A percentile compares a stretch with the other conserved stretches of the same genome.
phyloP scores from a whole-genome alignment of 2,329 filamentous ascomycete species.

The Verticillium tricorpus region DNA sequence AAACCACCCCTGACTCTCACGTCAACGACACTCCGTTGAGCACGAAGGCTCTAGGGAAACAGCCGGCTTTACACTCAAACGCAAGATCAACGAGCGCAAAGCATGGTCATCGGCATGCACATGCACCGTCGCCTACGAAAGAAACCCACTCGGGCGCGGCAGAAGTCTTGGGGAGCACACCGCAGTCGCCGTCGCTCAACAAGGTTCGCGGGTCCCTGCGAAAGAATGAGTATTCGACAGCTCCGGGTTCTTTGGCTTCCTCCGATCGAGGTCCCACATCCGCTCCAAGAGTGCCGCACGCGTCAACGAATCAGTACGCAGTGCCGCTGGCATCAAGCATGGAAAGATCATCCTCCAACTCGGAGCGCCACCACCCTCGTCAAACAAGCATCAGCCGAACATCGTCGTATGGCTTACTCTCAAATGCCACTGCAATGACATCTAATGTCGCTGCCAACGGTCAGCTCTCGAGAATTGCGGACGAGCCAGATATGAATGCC shows the following conservation, averaged over 20 bases:
- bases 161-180: not conserved
- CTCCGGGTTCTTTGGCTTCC: not conserved
- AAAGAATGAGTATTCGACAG: not conserved
- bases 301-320: not conserved
- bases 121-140: not conserved
- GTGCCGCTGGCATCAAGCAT: conserved; percentile 3
- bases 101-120: not conserved
- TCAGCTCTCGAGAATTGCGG: conserved; percentile 8
- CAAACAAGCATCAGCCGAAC: conserved; percentile 20
- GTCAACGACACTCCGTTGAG: conserved; percentile 21
- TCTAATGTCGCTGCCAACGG: conserved; percentile 11
- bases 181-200: not conserved
- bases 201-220: not conserved
- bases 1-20: conserved; percentile 3
- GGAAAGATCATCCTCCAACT: conserved; percentile 7
- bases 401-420: conserved; percentile 22
- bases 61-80: conserved; percentile 22
- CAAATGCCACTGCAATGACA: conserved; percentile 14
- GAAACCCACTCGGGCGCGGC: not conserved
- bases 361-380: conserved; percentile 9
- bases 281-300: not conserved
- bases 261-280: not conserved
- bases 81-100: not conserved
- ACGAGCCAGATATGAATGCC: conserved; percentile 9
- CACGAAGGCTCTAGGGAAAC: conserved; percentile 46